phyloP scores from a whole-genome alignment of 768 basidiomycete genomes.

The Hydnomerulius pinastri region DNA sequence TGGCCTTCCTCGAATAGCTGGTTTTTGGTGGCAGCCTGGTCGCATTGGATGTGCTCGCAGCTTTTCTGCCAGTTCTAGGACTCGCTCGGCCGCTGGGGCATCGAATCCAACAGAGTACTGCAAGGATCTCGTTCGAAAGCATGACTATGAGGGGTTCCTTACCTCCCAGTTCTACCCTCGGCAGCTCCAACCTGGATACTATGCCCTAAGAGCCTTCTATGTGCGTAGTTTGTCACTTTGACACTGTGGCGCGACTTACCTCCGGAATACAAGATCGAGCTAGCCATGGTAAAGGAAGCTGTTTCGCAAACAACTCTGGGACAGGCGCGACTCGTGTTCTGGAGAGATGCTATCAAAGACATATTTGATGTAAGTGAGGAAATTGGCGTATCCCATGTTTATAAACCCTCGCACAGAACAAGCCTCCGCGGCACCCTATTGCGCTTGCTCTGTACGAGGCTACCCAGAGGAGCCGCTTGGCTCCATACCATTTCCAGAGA shows the following conservation, averaged over 20 bases:
- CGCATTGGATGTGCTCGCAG: slow-evolving; percentile 4
- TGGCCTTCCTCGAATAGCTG: slow-evolving; percentile 5
- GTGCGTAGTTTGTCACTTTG: slow-evolving; percentile 46
- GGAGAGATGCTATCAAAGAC: slow-evolving; percentile 76
- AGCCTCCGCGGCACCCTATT: slow-evolving; percentile 79
- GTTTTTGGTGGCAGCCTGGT: slow-evolving; percentile 11
- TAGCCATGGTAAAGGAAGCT: slow-evolving; percentile 74
- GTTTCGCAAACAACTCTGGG: slow-evolving; percentile 75
- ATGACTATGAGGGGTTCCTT: slow-evolving; percentile 83
- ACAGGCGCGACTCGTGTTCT: slow-evolving; percentile 86
- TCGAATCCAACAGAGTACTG: slow-evolving; percentile 63
- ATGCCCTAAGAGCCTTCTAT: slow-evolving; percentile 81
- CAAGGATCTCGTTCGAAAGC: slow-evolving; percentile 66
- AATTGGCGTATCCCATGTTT: slow-evolving; percentile 3
- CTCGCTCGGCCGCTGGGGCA: slow-evolving; percentile 17
- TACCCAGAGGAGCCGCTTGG: slow-evolving; percentile 49
- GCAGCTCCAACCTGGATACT: slow-evolving; percentile 64
- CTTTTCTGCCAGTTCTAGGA: slow-evolving; percentile 13
- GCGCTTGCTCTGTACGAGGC: slow-evolving; percentile 70
- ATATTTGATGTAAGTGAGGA: slow-evolving; percentile 57
- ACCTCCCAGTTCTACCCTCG: slow-evolving; percentile 71
- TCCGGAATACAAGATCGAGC: slow-evolving; percentile 56
- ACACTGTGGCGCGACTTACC: slow-evolving; percentile 7
- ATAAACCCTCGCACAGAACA: slow-evolving; percentile 49
- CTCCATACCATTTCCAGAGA: slow-evolving; percentile 76